Percentiles rank a stretch among this genome's conserved stretches.
Conservation (phyloP, 768 basidiomycete species). For the Collybiopsis luxurians region DNA sequence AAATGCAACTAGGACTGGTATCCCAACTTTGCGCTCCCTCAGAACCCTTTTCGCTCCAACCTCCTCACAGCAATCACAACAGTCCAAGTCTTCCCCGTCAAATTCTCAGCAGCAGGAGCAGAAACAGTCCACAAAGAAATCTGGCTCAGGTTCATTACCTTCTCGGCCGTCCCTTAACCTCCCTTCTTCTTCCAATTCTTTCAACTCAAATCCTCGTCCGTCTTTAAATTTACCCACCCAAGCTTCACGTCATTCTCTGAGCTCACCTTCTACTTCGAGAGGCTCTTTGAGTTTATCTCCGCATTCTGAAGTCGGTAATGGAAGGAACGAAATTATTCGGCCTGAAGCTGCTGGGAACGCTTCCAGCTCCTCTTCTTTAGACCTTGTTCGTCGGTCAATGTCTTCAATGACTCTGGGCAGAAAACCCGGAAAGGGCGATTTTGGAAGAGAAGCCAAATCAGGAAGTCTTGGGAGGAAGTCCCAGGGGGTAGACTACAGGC, state of each 20-base stretch:
- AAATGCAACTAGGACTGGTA: not conserved
- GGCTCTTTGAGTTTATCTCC: no score
- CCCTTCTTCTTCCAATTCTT: not conserved
- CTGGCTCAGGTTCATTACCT: no score
- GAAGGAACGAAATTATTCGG: no score
- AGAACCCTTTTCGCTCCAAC: slow-evolving; percentile 1
- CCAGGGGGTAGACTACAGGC: not conserved
- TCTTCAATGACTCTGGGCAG: not conserved
- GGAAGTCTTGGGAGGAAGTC: not conserved
- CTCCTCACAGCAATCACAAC: not conserved
- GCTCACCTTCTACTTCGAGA: no score
- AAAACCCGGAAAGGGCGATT: not conserved
- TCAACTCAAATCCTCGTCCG: not conserved
- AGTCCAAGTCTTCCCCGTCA: not conserved
- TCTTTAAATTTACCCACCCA: no score
- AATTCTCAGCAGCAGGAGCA: no score
- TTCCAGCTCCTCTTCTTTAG: not conserved
- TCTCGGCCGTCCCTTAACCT: not conserved
- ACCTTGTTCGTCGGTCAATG: not conserved
- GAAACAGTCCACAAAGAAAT: no score
- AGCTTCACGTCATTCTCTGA: not conserved
- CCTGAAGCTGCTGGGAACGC: no score
- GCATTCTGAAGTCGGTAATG: no score
- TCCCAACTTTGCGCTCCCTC: slow-evolving; percentile 1
- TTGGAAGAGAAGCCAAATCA: not conserved